phyloP scores from a whole-genome alignment of 257 asterid species.

The Rehmannia glutinosa region DNA sequence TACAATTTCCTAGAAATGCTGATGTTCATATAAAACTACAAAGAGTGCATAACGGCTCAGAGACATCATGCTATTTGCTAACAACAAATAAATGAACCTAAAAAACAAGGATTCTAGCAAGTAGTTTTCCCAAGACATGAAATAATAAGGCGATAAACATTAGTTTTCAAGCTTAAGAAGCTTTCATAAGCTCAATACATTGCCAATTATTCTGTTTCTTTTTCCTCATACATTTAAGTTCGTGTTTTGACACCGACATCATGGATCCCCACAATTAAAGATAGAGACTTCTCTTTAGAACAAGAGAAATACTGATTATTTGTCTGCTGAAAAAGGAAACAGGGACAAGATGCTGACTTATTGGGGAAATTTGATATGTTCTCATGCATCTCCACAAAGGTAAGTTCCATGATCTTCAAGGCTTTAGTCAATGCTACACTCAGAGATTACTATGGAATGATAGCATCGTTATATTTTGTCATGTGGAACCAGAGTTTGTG shows the following conservation, averaged over 20 bases:
- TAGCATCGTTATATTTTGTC: background rate
- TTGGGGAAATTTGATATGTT: background rate
- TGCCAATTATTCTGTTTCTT: background rate
- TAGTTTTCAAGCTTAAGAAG: too few relatives aligned
- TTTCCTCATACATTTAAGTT: background rate
- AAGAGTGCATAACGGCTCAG: background rate
- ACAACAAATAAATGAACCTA: too few relatives aligned
- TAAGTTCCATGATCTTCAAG: background rate
- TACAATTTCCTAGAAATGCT: background rate
- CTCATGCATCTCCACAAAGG: background rate
- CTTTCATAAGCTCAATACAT: background rate
- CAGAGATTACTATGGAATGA: background rate
- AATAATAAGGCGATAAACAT: too few relatives aligned
- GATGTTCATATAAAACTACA: background rate
- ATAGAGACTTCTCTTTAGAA: background rate
- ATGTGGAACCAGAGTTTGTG: background rate
- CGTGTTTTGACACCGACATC: background rate
- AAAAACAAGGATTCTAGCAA: too few relatives aligned
- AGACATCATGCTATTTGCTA: too few relatives aligned
- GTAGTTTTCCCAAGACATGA: too few relatives aligned
- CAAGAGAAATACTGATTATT: background rate
- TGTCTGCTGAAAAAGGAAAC: background rate
- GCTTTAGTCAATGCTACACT: background rate
- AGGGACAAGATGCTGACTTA: background rate
- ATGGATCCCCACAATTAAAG: background rate